Conservation (phyloP, 305 asterid genomes). For the Petunia hybrid region DNA sequence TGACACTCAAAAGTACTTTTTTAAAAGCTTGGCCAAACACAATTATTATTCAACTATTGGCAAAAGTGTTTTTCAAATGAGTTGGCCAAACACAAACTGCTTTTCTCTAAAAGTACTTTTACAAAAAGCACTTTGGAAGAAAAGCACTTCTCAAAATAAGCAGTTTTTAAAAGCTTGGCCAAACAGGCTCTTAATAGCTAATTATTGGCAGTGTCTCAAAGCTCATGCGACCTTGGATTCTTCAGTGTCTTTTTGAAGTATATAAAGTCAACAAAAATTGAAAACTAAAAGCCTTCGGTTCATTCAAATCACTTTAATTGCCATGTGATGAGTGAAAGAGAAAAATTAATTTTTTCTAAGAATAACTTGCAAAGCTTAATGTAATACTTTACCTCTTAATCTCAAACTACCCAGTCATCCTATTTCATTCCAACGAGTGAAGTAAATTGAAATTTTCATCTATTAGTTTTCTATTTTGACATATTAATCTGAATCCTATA, state of each 20-base stretch:
- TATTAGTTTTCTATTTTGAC: not conserved
- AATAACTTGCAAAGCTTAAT: not conserved
- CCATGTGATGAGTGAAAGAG: slow-evolving; percentile 1
- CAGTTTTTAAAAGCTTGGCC: too few species aligned
- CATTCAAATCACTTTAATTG: not conserved
- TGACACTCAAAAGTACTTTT: too few species aligned
- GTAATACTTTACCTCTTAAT: not conserved
- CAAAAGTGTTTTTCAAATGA: too few species aligned
- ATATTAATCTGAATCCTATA: not conserved
- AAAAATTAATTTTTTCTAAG: not conserved
- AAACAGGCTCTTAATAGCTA: not conserved
- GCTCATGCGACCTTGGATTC: slow-evolving; percentile 25
- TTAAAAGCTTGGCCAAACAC: too few species aligned
- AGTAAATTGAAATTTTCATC: not conserved
- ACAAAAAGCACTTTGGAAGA: too few species aligned
- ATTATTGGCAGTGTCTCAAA: slow-evolving; percentile 40
- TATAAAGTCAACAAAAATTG: slow-evolving; percentile 44
- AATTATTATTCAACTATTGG: too few species aligned
- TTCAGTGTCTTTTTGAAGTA: slow-evolving; percentile 26
- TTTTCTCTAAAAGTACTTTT: too few species aligned
- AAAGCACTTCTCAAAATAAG: too few species aligned
- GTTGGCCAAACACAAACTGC: too few species aligned
- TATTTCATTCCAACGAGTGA: not conserved
- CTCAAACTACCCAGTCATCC: not conserved
- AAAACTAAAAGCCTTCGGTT: slow-evolving; percentile 24